Conservation (phyloP, 106 monocot genomes). For the Acorus calamus region DNA sequence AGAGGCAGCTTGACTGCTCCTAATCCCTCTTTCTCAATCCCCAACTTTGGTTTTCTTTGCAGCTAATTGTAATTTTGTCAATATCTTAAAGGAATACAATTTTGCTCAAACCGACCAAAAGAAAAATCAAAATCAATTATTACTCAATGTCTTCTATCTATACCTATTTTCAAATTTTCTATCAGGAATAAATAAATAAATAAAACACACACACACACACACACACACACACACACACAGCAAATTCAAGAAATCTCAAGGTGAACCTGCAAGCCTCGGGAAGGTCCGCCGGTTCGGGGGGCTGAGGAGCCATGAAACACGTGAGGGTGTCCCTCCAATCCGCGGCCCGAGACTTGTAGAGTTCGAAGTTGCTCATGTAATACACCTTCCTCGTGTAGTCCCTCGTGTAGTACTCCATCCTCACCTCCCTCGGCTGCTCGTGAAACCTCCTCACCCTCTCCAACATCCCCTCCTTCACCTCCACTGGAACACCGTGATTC, state of each 20-base stretch:
- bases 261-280: constrained; percentile 28
- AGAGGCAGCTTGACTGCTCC: too few relatives aligned
- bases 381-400: constrained; percentile 10
- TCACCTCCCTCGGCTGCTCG: constrained; percentile 9
- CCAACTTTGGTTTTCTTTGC: too few relatives aligned
- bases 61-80: too few relatives aligned
- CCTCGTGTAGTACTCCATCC: constrained; percentile 7
- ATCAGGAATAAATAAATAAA: not conserved
- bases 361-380: constrained; percentile 35
- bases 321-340: constrained; percentile 45
- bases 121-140: too few relatives aligned
- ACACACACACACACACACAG: not conserved
- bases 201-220: too few relatives aligned
- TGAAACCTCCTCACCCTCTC: constrained; percentile 15
- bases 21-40: too few relatives aligned
- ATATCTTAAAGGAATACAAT: too few relatives aligned
- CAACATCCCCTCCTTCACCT: constrained; percentile 9
- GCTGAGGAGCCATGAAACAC: constrained; percentile 25
- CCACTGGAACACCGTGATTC: constrained; percentile 15
- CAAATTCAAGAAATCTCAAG: not conserved
- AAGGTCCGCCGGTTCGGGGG: constrained; percentile 21
- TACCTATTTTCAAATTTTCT: not conserved
- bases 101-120: too few relatives aligned
- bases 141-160: too few relatives aligned
- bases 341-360: constrained; percentile 20